A percentile compares a stretch with the other conserved stretches of the same genome.
These are phyloP conservation scores for Aegilops tauschii DNA, from an alignment of 176 grass and related monocot species.

Conservation along the genomic window DNA sequence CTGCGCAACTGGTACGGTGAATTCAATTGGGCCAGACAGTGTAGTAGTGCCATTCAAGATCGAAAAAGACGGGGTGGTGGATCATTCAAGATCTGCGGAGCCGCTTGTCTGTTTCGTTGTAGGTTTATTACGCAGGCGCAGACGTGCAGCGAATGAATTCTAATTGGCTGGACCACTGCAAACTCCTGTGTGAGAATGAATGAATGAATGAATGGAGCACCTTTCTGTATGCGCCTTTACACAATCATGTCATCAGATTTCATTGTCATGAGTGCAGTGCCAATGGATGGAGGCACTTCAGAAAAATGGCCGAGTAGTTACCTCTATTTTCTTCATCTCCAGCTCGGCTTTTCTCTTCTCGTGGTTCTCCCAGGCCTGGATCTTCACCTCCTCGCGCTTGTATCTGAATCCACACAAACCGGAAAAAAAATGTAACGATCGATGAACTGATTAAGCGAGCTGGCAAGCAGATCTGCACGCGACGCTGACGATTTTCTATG, in stretches of 20 bases:
- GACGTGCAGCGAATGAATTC: background rate
- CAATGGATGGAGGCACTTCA: background rate
- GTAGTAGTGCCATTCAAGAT: background rate
- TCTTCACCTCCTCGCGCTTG: constrained; percentile 85
- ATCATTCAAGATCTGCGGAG: background rate
- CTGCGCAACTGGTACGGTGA: background rate
- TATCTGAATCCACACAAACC: constrained; percentile 40
- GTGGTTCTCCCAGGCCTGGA: constrained; percentile 97
- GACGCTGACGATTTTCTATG: background rate
- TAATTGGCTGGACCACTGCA: background rate
- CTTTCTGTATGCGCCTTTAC: background rate
- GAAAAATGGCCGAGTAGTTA: background rate
- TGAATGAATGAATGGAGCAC: background rate
- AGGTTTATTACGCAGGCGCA: background rate
- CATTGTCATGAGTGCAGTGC: background rate
- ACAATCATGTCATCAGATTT: background rate
- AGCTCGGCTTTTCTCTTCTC: constrained; percentile 82
- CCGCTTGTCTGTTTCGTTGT: background rate
- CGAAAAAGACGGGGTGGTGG: background rate
- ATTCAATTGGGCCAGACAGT: background rate
- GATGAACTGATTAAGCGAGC: background rate
- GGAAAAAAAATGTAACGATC: background rate
- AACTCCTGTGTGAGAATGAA: background rate
- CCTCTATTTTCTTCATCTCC: constrained; percentile 88
- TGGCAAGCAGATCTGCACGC: background rate